These are phyloP conservation scores for Penstemon barbatus DNA, from an alignment of 257 asterid species.

Conservation along the genomic window DNA sequence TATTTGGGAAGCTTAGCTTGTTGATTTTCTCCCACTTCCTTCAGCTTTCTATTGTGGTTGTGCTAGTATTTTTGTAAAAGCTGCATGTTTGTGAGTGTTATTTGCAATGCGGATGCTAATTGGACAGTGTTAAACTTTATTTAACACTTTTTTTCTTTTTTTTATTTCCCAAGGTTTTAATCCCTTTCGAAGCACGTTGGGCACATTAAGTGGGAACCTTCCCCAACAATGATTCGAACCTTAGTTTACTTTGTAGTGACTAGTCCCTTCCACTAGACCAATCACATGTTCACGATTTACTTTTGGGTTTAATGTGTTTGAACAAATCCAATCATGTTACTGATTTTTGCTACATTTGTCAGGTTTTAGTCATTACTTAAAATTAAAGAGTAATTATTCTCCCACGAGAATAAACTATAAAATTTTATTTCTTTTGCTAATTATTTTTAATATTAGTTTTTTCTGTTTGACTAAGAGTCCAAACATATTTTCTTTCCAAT, in stretches of 20 bases:
- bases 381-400: not conserved
- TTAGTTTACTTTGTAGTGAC: too few relatives aligned
- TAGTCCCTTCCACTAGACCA: too few relatives aligned
- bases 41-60: not conserved
- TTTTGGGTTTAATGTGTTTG: slow-evolving; percentile 8
- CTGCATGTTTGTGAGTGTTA: not conserved
- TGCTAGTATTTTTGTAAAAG: not conserved
- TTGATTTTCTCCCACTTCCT: not conserved
- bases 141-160: too few relatives aligned
- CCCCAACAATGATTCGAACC: too few relatives aligned
- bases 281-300: too few relatives aligned
- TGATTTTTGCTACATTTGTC: not conserved
- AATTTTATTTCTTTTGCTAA: not conserved
- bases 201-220: too few relatives aligned
- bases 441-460: too few relatives aligned
- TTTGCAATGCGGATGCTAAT: not conserved
- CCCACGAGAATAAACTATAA: not conserved
- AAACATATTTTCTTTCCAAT: not conserved
- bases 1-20: not conserved
- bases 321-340: not conserved
- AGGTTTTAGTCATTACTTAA: not conserved
- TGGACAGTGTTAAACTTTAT: not conserved
- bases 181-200: too few relatives aligned
- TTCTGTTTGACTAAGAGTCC: not conserved
- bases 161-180: too few relatives aligned